Conservation (phyloP, 169 alveolate species). For the Besnoitia besnoiti region DNA sequence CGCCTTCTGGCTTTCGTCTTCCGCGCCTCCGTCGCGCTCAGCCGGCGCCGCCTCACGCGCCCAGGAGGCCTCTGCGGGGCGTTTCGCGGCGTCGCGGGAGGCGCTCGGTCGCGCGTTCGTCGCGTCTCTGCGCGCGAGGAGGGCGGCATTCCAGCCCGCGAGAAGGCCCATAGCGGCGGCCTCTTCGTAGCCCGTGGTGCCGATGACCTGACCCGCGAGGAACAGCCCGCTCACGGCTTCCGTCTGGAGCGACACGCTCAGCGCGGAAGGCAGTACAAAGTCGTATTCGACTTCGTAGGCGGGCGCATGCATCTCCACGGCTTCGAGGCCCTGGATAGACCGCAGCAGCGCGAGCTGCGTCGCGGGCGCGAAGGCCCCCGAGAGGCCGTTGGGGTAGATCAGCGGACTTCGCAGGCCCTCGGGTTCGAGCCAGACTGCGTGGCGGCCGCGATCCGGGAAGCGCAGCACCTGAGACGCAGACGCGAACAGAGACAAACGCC, state of each 20-base stretch:
- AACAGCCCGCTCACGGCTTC: slow-evolving; percentile 79
- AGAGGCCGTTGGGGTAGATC: slow-evolving; percentile 91
- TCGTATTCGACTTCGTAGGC: slow-evolving; percentile 93
- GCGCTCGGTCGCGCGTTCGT: neutral
- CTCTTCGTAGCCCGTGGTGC: slow-evolving; percentile 95
- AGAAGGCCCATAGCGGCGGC: slow-evolving; percentile 93
- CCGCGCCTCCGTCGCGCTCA: neutral
- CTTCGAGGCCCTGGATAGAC: slow-evolving; percentile 81
- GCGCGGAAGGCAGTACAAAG: slow-evolving; percentile 81
- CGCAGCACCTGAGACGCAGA: slow-evolving; percentile 12
- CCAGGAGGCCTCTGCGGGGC: neutral
- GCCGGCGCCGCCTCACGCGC: neutral
- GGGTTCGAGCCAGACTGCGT: slow-evolving; percentile 94
- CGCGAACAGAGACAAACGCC: neutral
- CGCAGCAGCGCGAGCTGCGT: slow-evolving; percentile 78
- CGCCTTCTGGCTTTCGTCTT: neutral
- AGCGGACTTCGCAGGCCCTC: slow-evolving; percentile 85
- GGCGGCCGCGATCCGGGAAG: slow-evolving; percentile 83
- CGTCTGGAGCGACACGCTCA: slow-evolving; percentile 84
- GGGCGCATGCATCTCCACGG: slow-evolving; percentile 82
- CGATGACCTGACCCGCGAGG: slow-evolving; percentile 92
- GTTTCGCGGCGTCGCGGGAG: neutral
- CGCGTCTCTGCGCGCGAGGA: slow-evolving; percentile 36
- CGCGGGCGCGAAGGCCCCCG: slow-evolving; percentile 88
- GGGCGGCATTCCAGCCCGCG: slow-evolving; percentile 93